phyloP scores from a whole-genome alignment of 2,329 filamentous ascomycete genomes.

The Aspergillus proliferans region DNA sequence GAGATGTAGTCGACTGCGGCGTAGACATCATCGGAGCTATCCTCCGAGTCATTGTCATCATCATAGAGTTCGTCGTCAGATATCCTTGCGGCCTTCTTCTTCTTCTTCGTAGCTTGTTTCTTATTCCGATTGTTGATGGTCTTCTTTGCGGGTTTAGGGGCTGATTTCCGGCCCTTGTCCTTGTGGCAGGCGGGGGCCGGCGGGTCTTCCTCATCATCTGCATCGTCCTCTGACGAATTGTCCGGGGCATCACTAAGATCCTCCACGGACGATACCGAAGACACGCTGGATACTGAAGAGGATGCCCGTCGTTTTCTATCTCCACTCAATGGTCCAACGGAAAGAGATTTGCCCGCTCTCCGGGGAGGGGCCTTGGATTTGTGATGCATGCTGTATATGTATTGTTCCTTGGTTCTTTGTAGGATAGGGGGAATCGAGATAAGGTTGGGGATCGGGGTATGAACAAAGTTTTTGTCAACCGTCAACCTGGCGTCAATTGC shows the following conservation, averaged over 20 bases:
- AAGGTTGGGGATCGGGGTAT: not conserved
- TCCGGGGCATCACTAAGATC: constrained; percentile 32
- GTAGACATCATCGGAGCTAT: constrained; percentile 62
- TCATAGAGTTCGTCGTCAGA: constrained; percentile 29
- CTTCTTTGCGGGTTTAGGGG: constrained; percentile 27
- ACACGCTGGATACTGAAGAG: constrained; percentile 32
- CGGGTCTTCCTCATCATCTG: constrained; percentile 40
- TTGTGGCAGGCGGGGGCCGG: constrained; percentile 39
- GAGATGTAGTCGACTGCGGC: constrained; percentile 72
- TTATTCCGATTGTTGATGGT: constrained; percentile 5
- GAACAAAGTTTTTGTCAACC: constrained; percentile 18
- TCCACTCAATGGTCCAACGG: constrained; percentile 14
- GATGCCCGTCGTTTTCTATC: constrained; percentile 31
- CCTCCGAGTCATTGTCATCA: constrained; percentile 27
- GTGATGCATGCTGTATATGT: constrained; percentile 10
- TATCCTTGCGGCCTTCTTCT: constrained; percentile 29
- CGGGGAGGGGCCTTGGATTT: constrained; percentile 16
- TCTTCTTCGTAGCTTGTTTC: constrained; percentile 20
- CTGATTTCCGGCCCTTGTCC: constrained; percentile 34
- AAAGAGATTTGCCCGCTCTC: constrained; percentile 20
- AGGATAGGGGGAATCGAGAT: constrained; percentile 1
- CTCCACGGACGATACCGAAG: constrained; percentile 30
- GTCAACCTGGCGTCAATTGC: constrained; percentile 12
- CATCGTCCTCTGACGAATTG: constrained; percentile 35
- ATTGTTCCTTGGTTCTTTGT: constrained; percentile 1